phyloP scores from a whole-genome alignment of 2,329 filamentous ascomycete species.

The Gaeumannomyces sp. region DNA sequence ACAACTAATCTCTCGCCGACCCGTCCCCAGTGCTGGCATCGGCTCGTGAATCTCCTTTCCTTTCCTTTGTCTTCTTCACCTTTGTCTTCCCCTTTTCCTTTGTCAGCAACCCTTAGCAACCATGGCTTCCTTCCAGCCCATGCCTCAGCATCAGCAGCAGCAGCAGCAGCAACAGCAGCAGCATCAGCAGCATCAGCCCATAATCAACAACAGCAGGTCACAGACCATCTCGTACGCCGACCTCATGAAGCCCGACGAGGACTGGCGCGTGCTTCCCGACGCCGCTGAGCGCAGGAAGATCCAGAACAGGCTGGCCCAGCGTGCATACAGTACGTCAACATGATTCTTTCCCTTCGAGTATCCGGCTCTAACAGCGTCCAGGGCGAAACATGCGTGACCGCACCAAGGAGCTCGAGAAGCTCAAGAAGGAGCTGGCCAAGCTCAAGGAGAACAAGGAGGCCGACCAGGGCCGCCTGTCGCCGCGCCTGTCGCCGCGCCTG shows the following conservation, averaged over 20 bases:
- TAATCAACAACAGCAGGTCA: conserved; percentile 7
- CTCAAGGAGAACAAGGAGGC: conserved; percentile 8
- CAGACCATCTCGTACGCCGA: conserved; percentile 10
- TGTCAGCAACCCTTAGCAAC: neutral
- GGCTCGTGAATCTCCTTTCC: neutral
- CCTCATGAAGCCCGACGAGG: conserved; percentile 11
- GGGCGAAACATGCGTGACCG: conserved; percentile 12
- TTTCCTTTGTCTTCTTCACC: conserved; percentile 2
- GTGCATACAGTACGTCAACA: conserved; percentile 10
- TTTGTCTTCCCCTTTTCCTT: conserved; percentile 4
- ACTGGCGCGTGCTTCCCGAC: conserved; percentile 10
- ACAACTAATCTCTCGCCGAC: neutral
- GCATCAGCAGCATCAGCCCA: neutral
- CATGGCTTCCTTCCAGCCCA: conserved; percentile 6
- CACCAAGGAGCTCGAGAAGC: conserved; percentile 12
- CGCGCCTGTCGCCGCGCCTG: conserved; percentile 5
- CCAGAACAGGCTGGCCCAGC: conserved; percentile 11
- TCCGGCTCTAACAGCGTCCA: neutral
- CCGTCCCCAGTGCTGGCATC: neutral
- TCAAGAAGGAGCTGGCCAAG: conserved; percentile 11
- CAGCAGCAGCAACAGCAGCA: neutral
- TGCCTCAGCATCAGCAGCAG: neutral
- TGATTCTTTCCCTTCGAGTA: no score
- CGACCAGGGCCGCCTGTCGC: conserved; percentile 2
- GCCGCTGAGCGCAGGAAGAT: conserved; percentile 10